These are phyloP conservation scores for Schwanniomyces etchellsii DNA, from an alignment of 1,139 yeast species.

Conservation along the genomic window DNA sequence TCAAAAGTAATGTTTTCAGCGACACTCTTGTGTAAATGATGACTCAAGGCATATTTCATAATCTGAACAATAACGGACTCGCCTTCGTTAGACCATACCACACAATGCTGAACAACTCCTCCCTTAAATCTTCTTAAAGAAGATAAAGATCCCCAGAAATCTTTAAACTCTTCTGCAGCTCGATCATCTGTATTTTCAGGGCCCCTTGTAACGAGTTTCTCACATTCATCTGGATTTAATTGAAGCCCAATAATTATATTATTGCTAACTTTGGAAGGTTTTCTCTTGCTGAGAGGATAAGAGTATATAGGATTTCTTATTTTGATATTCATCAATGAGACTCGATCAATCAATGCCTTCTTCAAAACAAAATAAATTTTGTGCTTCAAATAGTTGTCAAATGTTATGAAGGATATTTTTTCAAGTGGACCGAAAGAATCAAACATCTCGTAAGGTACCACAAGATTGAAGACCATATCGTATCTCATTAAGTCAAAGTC, in stretches of 20 bases:
- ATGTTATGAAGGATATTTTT: constrained; percentile 66
- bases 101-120: constrained; percentile 85
- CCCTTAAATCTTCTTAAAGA: constrained; percentile 88
- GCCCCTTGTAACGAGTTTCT: constrained; percentile 79
- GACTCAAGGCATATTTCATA: constrained; percentile 53
- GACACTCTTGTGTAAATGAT: constrained; percentile 52
- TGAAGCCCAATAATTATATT: constrained; percentile 56
- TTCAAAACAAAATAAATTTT: constrained; percentile 55
- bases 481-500: constrained; percentile 53
- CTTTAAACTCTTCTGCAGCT: constrained; percentile 58
- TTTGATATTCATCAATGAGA: constrained; percentile 37
- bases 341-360: constrained; percentile 67
- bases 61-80: constrained; percentile 68
- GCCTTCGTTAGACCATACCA: constrained; percentile 69
- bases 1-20: constrained; percentile 37
- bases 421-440: constrained; percentile 64
- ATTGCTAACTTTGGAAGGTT: constrained; percentile 32
- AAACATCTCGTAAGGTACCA: constrained; percentile 31
- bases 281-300: constrained; percentile 54
- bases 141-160: constrained; percentile 86
- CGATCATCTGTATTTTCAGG: constrained; percentile 63
- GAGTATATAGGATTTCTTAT: constrained; percentile 20
- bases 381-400: constrained; percentile 59
- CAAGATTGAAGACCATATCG: constrained; percentile 56
- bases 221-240: constrained; percentile 70